Base-by-base conservation (phyloP, 345 rosid species). In the Anacardium occidentale region DNA sequence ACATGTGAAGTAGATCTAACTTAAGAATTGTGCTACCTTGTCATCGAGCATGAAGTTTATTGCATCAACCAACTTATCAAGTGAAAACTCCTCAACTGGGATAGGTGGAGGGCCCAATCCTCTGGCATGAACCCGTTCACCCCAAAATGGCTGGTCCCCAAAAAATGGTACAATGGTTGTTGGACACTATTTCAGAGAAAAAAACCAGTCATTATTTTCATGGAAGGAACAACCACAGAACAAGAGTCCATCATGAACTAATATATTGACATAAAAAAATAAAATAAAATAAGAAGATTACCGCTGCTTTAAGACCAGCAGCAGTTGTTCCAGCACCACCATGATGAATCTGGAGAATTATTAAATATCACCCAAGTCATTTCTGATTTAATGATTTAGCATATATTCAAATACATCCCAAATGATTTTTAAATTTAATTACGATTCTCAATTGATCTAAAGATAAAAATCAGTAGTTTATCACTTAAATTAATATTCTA, bases 61-160 rank as follows among this genome's bases (percentile, higher is more conserved):
- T 15, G 90, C 90, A 68, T 53, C 77, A 53, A 87, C 83, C 81
- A 87, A 75, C 71, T 84, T 87, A 15, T 74, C 84, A 12, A 78
- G 83, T 14, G 86, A 80, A 47, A 87, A 84, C 52, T 76, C 86
- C 3, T 87, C 88, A 18, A 87, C 66, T 10, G 83, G 86, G 42
- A 87, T 83, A 18, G 90, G 90, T 18, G 70, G 76, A 55, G 90
- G 90, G 12, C 90, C 88, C 45, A 86, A 82, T 64, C 84, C 86
- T 74, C 78, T 79, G 1, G 78, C 86, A 79, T 86, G 85, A 51
- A 86, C 90, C 65, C 69, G 79, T 58, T 87, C 87, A 66, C 90
- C 90, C 90, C 90, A 87, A 57, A 87, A 87, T 10, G 81, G 85
- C 73, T 87, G 90, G 79, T 87, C 90, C 37, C 90, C 90, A 24